A percentile compares a stretch with the other conserved stretches of the same genome.
Evolutionary conservation across 2,329 filamentous ascomycete genomes (phyloP).

Genomic region (Pseudogymnoascus sp.): DNA sequence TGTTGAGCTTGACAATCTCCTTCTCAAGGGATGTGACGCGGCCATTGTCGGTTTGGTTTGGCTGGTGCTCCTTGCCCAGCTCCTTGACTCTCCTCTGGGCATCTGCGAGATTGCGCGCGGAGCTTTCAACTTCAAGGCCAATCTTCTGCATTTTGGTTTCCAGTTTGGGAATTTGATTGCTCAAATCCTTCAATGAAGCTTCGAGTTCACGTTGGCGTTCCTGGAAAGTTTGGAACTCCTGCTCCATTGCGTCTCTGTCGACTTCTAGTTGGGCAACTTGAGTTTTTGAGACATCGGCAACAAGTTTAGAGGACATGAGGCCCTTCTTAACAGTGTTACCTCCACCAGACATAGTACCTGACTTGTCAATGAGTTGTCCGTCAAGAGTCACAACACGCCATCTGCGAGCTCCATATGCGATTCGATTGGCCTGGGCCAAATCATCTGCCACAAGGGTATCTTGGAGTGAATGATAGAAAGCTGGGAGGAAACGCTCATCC

Average conservation of each 20-base stretch:
- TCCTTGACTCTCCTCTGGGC: constrained; percentile 80
- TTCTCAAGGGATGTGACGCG: constrained; percentile 67
- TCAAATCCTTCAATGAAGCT: constrained; percentile 59
- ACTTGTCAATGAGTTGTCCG: constrained; percentile 94
- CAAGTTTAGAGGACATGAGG: constrained; percentile 92
- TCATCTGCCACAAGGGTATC: constrained; percentile 92
- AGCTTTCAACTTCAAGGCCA: constrained; percentile 77
- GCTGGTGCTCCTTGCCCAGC: constrained; percentile 69
- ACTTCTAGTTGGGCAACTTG: constrained; percentile 80
- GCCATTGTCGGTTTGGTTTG: constrained; percentile 70
- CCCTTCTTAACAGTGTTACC: constrained; percentile 84
- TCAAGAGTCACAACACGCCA: constrained; percentile 96
- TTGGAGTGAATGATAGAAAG: constrained; percentile 91
- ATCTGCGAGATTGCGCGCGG: constrained; percentile 75
- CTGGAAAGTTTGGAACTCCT: constrained; percentile 75
- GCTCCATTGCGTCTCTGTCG: constrained; percentile 77
- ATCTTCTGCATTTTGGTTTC: constrained; percentile 92
- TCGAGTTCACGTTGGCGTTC: constrained; percentile 77
- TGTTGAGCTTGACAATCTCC: constrained; percentile 65
- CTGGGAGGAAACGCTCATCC: constrained; percentile 75
- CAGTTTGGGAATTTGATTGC: constrained; percentile 70
- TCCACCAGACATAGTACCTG: constrained; percentile 97
- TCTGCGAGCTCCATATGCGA: constrained; percentile 85
- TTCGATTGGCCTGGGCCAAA: constrained; percentile 90
- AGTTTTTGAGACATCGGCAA: constrained; percentile 78